A percentile compares a stretch with the other conserved stretches of the same genome.
These are phyloP conservation scores for Starmerella khaoyaiensis DNA, from an alignment of 805 yeast species.

Conservation along the genomic window DNA sequence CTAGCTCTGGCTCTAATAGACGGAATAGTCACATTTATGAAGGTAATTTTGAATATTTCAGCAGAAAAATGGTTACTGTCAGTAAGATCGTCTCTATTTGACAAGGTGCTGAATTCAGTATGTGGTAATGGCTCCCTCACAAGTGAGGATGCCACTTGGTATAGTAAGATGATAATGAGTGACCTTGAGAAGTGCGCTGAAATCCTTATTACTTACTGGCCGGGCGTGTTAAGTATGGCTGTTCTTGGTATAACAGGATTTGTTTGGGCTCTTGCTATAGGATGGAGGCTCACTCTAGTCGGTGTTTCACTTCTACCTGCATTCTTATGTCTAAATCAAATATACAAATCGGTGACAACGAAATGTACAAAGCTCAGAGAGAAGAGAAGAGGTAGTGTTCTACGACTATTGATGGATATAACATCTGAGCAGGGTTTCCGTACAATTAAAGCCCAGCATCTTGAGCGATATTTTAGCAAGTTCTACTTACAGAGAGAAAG, in stretches of 20 bases:
- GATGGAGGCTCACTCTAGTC: slow-evolving; percentile 81
- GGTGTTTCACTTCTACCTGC: slow-evolving; percentile 66
- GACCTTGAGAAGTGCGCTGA: slow-evolving; percentile 68
- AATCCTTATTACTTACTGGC: slow-evolving; percentile 49
- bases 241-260: slow-evolving; percentile 48
- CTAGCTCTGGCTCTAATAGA: slow-evolving; percentile 50
- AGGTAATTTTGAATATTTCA: slow-evolving; percentile 40
- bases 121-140: slow-evolving; percentile 34
- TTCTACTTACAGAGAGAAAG: slow-evolving; percentile 21
- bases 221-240: slow-evolving; percentile 40
- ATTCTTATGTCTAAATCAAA: slow-evolving; percentile 38
- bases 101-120: slow-evolving; percentile 31
- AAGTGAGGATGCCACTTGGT: slow-evolving; percentile 35
- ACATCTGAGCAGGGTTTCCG: slow-evolving; percentile 38
- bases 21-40: slow-evolving; percentile 41
- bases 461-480: slow-evolving; percentile 37
- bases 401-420: slow-evolving; percentile 35
- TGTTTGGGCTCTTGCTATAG: slow-evolving; percentile 62
- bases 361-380: slow-evolving; percentile 18
- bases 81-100: slow-evolving; percentile 40
- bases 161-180: slow-evolving; percentile 59
- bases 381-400: slow-evolving; percentile 7
- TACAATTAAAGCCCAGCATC: slow-evolving; percentile 47
- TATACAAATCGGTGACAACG: slow-evolving; percentile 35
- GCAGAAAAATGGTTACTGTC: slow-evolving; percentile 56